These are phyloP conservation scores for Scedosporium dehoogii DNA, from an alignment of 2,329 filamentous ascomycete species.

Conservation along the genomic window DNA sequence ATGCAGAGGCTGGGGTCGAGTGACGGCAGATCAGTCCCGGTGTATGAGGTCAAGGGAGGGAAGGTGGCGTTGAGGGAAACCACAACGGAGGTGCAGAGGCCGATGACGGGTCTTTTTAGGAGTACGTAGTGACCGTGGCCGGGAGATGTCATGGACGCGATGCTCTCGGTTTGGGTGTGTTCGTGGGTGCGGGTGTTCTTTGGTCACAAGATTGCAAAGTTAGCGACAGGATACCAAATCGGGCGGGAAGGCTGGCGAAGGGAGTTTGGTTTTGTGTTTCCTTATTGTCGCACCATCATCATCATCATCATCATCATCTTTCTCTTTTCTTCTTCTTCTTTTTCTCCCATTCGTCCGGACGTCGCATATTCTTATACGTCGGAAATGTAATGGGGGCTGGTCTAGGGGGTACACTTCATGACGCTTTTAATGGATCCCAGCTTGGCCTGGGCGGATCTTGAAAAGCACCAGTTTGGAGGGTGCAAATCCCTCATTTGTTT, in stretches of 20 bases:
- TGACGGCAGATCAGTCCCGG: constrained; percentile 1
- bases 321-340: not conserved
- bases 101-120: constrained; percentile 5
- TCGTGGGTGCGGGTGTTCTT: not conserved
- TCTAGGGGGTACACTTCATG: not conserved
- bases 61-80: constrained; percentile 5
- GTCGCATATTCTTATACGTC: not conserved
- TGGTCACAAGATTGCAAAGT: not conserved
- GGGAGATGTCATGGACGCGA: not conserved
- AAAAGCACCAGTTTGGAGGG: not conserved
- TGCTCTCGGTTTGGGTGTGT: not conserved
- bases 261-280: constrained; percentile 1
- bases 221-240: constrained; percentile 1
- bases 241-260: not conserved
- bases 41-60: constrained; percentile 6
- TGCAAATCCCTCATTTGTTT: not conserved
- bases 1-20: constrained; percentile 2
- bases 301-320: not conserved
- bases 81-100: not conserved
- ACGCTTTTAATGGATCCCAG: not conserved
- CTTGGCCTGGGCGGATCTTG: not conserved
- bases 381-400: not conserved
- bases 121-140: not conserved
- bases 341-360: not conserved
- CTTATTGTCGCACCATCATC: not conserved